phyloP scores from a whole-genome alignment of 73 alveolate species.

The Symbiodinium natans region DNA sequence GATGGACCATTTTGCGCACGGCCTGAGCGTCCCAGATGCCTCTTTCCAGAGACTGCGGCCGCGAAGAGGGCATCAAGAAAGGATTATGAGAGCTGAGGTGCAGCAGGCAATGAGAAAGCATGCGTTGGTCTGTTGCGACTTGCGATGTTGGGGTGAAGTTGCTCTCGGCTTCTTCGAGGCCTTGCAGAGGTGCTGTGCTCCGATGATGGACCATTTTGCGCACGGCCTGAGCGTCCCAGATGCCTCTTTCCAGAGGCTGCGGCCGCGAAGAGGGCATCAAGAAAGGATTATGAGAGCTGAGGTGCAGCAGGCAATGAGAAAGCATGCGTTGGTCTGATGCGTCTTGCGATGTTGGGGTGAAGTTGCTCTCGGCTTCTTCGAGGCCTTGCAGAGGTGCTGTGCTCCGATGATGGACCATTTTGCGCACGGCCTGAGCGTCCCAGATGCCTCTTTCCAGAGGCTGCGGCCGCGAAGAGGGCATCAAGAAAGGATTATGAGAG shows the following conservation, averaged over 20 bases:
- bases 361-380: too few species aligned
- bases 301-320: too few species aligned
- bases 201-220: background rate
- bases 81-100: background rate
- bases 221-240: background rate
- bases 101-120: background rate
- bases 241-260: background rate
- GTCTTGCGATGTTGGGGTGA: too few species aligned
- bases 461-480: background rate
- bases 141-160: too few species aligned
- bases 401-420: background rate
- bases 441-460: background rate
- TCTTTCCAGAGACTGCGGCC: background rate
- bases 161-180: too few species aligned
- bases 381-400: too few species aligned
- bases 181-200: too few species aligned
- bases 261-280: conserved; percentile 1
- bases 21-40: background rate
- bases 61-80: background rate
- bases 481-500: background rate
- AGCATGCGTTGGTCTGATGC: too few species aligned
- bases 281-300: background rate
- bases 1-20: background rate
- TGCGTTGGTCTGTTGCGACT: too few species aligned
- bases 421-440: background rate